Conservation (phyloP, 345 rosid genomes). For the Erysimum cheiranthoides region DNA sequence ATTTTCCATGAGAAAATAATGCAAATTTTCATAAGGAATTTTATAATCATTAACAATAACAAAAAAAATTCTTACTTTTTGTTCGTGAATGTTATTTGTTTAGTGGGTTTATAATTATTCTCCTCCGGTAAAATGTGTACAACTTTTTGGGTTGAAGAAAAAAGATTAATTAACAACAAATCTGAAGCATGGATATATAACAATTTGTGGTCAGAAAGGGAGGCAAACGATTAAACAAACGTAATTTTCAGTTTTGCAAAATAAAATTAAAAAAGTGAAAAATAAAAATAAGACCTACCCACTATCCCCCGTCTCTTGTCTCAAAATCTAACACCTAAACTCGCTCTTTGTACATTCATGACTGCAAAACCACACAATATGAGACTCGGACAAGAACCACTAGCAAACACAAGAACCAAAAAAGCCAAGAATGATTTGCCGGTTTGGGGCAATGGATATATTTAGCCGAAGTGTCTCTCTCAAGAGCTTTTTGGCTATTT, state of each 20-base stretch:
- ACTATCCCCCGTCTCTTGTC: conserved; percentile 29
- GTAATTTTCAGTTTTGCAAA: conserved; percentile 36
- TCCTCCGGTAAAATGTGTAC: too few relatives aligned
- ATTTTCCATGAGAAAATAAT: too few relatives aligned
- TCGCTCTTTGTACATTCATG: conserved; percentile 42
- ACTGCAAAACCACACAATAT: conserved; percentile 38
- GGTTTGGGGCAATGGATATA: conserved; percentile 40
- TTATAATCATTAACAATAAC: neutral
- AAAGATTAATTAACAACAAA: neutral
- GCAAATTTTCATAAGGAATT: neutral
- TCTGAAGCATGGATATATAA: neutral
- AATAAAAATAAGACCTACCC: conserved; percentile 40
- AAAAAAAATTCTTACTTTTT: too few relatives aligned
- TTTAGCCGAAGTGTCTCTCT: conserved; percentile 54
- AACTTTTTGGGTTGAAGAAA: neutral
- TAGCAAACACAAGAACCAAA: conserved; percentile 37
- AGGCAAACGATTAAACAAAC: conserved; percentile 38
- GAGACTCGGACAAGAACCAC: conserved; percentile 26
- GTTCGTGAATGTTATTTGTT: too few relatives aligned
- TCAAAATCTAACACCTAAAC: conserved; percentile 42
- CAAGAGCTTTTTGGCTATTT: conserved; percentile 30
- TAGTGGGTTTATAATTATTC: too few relatives aligned
- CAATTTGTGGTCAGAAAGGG: conserved; percentile 9
- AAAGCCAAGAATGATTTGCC: conserved; percentile 56
- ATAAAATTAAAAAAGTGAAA: neutral